phyloP scores from a whole-genome alignment of 352 stramenopile species.

The Phytophthora rubi region DNA sequence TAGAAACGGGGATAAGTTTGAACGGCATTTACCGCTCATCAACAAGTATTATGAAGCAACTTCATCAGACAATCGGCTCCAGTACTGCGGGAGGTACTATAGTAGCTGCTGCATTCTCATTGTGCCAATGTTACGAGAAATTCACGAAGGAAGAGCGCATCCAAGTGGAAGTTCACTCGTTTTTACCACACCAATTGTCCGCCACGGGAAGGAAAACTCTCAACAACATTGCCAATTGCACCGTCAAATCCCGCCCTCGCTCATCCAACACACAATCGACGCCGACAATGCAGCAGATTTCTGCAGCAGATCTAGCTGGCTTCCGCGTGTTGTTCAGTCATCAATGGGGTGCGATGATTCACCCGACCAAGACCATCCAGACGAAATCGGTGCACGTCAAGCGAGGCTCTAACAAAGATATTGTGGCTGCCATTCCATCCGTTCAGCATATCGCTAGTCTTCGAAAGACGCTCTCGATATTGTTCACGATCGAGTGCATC shows the following conservation, averaged over 20 bases:
- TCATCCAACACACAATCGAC: constrained; percentile 27
- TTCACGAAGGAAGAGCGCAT: constrained; percentile 23
- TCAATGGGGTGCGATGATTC: constrained; percentile 7
- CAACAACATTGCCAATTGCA: constrained; percentile 3
- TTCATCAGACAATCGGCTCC: constrained; percentile 1
- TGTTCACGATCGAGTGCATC: constrained; percentile 51
- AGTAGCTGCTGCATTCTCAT: neutral
- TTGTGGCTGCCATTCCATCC: constrained; percentile 7
- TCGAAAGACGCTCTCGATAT: constrained; percentile 13
- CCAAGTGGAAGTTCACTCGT: constrained; percentile 21
- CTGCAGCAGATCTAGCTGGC: neutral
- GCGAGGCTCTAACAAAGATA: neutral
- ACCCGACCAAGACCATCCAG: neutral
- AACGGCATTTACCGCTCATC: constrained; percentile 11
- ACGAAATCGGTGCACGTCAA: neutral
- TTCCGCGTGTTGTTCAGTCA: constrained; percentile 8
- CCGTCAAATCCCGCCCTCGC: neutral
- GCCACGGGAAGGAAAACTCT: neutral
- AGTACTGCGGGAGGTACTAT: neutral
- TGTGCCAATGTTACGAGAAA: constrained; percentile 19
- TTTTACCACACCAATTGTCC: constrained; percentile 15
- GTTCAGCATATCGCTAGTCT: constrained; percentile 23
- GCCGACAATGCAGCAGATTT: constrained; percentile 12
- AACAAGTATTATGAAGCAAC: constrained; percentile 14
- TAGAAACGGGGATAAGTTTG: constrained; percentile 4